Percentiles rank a stretch among this genome's conserved stretches.
These are phyloP conservation scores for Penstemon eatonii DNA, from an alignment of 257 asterid genomes.

Conservation along the genomic window DNA sequence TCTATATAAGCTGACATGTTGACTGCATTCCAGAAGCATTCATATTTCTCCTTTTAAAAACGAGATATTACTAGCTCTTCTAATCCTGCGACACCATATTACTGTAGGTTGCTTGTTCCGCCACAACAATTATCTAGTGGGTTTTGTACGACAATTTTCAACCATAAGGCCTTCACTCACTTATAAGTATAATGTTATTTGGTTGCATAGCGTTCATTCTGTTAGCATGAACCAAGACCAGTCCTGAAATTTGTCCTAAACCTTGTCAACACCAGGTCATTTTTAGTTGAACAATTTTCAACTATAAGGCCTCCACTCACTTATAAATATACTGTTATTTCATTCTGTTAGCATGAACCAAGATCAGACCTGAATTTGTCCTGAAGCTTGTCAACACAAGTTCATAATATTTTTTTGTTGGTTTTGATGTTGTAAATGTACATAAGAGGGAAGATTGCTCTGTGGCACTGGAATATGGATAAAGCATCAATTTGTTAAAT, in stretches of 20 bases:
- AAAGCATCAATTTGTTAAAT: not conserved
- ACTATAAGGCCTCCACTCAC: no score
- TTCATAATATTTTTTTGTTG: not conserved
- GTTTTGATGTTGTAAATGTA: not conserved
- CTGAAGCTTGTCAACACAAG: no score
- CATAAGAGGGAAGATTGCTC: not conserved
- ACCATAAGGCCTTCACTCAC: no score
- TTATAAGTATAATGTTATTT: not conserved
- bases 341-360: not conserved
- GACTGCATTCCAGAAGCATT: no score
- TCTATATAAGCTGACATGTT: no score
- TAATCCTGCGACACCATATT: no score
- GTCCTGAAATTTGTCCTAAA: not conserved
- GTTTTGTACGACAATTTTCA: not conserved
- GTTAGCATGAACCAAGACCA: not conserved
- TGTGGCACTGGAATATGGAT: not conserved
- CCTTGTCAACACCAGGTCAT: not conserved
- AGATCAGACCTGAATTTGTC: no score
- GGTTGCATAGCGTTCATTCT: not conserved
- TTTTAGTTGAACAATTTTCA: not conserved
- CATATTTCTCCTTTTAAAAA: no score
- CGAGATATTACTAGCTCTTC: no score
- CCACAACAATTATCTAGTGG: not conserved
- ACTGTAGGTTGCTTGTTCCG: no score
- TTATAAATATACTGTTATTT: not conserved